Base-by-base conservation (phyloP, 2,329 filamentous ascomycete genomes). In the Diaporthe longicolla region DNA sequence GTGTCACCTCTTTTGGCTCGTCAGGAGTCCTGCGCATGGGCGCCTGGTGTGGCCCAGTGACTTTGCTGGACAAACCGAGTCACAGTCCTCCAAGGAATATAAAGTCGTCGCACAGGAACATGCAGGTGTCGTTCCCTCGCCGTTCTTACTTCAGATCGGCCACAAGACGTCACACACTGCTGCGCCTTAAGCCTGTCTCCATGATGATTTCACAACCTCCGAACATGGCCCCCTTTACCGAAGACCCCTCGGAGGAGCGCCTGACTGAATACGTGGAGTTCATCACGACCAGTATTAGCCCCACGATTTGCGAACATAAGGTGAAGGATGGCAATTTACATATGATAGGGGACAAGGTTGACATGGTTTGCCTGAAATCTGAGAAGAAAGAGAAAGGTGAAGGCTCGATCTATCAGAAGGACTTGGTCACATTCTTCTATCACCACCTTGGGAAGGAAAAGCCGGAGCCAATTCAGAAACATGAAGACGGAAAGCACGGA, bases 391-490 rank as follows among this genome's bases (percentile, higher is more conserved):
- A 54, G 63, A 17, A 54, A 8, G 32, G 35, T 9, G 63, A 68
- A 37, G 48, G 32, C n/a, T 8, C 13, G 32, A 68, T 68, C 32
- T 50, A 68, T n/a, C 63, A 35, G 37, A 68, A 68, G 45, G 63
- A 68, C 35, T 35, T 68, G 15, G 26, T 54, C 48, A 26, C 13
- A 4, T 21, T 68, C 10, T 19, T 17, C 17, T 32, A 68, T 6
- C 24, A 29, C 9, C 7, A 52, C 11, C 63, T 68, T 17, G 11
- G 21, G 17, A 35, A n/a, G n/a, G 13, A 66, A n/a, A 9, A 48
- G 29, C 1, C 45, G 21, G 19, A 48, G 8, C 10, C 19, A 3
- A 1, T n/a, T 2, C 45, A n/a, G 9, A n/a, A 10, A 48, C 19
- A 48, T 10, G 6, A 45, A 32, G 19, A 43, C 15, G 17, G 15